Evolutionary conservation across 148 eudicot genomes (phyloP).

Genomic region (Rhododendron vialii): DNA sequence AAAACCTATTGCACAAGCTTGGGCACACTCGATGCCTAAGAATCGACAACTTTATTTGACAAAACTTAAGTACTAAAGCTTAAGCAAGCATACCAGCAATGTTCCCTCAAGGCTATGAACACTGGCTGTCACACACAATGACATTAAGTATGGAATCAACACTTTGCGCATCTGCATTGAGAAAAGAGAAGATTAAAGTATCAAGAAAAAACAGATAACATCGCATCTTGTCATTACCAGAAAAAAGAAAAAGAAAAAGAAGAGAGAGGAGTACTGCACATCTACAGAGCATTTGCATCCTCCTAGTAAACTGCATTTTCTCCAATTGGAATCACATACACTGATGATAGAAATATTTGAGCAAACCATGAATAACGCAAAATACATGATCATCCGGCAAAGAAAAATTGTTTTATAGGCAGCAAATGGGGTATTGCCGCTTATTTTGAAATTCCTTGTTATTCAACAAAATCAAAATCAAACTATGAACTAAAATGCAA

Average conservation of each 20-base stretch:
- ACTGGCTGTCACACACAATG: slow-evolving; percentile 73
- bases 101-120: slow-evolving; percentile 93
- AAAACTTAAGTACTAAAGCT: not conserved
- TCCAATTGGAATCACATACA: not conserved
- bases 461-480: not conserved
- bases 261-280: not conserved
- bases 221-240: not conserved
- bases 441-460: not conserved
- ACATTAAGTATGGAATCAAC: slow-evolving; percentile 69
- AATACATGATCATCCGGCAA: not conserved
- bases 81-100: slow-evolving; percentile 61
- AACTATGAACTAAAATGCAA: not conserved
- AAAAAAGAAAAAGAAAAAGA: not conserved
- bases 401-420: not conserved
- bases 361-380: not conserved
- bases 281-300: not conserved
- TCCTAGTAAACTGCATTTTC: not conserved
- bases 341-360: not conserved
- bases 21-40: not conserved
- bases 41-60: not conserved
- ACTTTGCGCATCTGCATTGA: slow-evolving; percentile 80
- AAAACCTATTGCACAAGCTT: not conserved
- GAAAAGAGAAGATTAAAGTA: not conserved
- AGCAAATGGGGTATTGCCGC: not conserved
- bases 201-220: not conserved